phyloP scores from a whole-genome alignment of 2,329 filamentous ascomycete genomes.

The Fusarium brevicatenulatum region DNA sequence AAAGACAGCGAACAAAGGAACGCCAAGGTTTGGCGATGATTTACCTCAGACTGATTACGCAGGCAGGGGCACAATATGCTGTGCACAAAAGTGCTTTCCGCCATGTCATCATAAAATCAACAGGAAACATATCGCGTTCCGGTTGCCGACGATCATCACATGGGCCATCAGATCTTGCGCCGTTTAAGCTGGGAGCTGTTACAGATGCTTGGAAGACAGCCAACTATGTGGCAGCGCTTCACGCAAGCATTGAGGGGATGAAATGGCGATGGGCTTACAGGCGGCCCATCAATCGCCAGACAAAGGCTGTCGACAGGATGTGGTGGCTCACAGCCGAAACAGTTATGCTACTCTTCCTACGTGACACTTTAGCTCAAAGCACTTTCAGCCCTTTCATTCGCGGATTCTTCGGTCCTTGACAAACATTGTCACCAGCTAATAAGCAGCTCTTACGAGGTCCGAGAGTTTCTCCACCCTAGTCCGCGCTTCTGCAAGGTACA shows the following conservation, averaged over 20 bases:
- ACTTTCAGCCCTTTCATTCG: not conserved
- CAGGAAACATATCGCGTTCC: constrained; percentile 32
- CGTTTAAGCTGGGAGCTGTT: constrained; percentile 22
- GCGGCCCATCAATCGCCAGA: not conserved
- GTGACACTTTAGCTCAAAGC: not conserved
- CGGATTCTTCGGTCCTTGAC: constrained; percentile 6
- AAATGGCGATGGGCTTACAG: constrained; percentile 2
- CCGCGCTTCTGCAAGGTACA: constrained; percentile 35
- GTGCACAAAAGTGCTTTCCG: constrained; percentile 15
- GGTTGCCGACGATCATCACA: constrained; percentile 30
- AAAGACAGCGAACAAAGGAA: constrained; percentile 3
- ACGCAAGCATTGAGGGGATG: not conserved
- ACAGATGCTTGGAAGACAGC: constrained; percentile 16
- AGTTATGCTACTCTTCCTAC: not conserved
- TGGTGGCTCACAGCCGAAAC: constrained; percentile 13
- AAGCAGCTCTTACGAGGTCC: not conserved
- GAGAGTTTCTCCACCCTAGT: constrained; percentile 10
- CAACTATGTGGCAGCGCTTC: constrained; percentile 13
- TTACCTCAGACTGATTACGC: constrained; percentile 31
- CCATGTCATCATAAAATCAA: constrained; percentile 23
- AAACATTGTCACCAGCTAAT: not conserved
- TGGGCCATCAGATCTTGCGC: constrained; percentile 6
- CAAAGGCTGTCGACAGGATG: not conserved
- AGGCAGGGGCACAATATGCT: constrained; percentile 21
- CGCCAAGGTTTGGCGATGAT: constrained; percentile 12